Evolutionary conservation across 1,284 basidiomycete species (phyloP).

Genomic region (Cerioporus squamosus): DNA sequence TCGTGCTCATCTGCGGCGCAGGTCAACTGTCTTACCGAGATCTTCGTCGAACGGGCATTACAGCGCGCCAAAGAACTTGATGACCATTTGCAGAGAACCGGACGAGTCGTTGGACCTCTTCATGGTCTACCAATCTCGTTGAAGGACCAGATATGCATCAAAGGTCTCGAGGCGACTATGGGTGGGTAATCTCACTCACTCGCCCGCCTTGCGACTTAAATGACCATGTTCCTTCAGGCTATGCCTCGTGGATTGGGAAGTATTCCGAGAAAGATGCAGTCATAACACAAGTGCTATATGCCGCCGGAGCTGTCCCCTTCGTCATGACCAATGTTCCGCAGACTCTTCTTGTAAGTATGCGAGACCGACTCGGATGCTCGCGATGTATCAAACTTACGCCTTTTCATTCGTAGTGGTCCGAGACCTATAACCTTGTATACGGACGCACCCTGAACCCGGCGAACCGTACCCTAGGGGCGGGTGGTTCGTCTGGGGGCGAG

Average conservation of each 20-base stretch:
- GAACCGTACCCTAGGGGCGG: slow-evolving; percentile 52
- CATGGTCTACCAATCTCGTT: slow-evolving; percentile 59
- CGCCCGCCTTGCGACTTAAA: slow-evolving; percentile 4
- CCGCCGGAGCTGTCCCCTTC: slow-evolving; percentile 55
- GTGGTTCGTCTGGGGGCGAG: slow-evolving; percentile 64
- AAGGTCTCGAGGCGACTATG: slow-evolving; percentile 62
- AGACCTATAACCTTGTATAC: slow-evolving; percentile 47
- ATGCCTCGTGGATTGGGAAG: slow-evolving; percentile 33
- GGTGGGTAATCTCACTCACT: slow-evolving; percentile 37
- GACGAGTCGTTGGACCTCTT: slow-evolving; percentile 49
- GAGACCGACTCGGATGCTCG: background rate
- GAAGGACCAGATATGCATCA: slow-evolving; percentile 64
- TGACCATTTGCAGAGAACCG: slow-evolving; percentile 42
- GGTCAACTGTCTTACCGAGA: slow-evolving; percentile 57
- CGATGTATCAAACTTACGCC: too few relatives aligned
- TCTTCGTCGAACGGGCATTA: slow-evolving; percentile 51
- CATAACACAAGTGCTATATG: slow-evolving; percentile 25
- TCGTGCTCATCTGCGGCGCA: slow-evolving; percentile 16
- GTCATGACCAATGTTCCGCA: slow-evolving; percentile 83
- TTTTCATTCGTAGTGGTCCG: slow-evolving; percentile 37
- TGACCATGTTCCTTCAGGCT: slow-evolving; percentile 24
- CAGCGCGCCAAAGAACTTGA: slow-evolving; percentile 50
- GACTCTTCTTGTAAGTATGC: slow-evolving; percentile 55
- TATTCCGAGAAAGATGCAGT: slow-evolving; percentile 25
- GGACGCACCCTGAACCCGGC: slow-evolving; percentile 57